phyloP scores from a whole-genome alignment of 805 yeast species.

The Starmerella stigmatis region DNA sequence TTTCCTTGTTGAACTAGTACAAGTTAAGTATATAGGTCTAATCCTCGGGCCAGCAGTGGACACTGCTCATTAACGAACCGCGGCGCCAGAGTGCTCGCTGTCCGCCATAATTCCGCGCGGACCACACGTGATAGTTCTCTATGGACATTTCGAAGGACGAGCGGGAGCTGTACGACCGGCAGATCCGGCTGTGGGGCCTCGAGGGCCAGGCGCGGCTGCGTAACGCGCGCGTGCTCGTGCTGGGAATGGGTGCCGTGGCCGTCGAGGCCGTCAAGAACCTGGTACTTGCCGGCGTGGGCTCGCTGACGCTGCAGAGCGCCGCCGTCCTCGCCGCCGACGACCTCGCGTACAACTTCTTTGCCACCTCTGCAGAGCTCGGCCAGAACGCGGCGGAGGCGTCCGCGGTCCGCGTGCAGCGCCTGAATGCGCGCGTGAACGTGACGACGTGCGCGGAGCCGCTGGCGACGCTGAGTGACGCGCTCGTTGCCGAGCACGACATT shows the following conservation, averaged over 20 bases:
- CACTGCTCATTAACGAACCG: too few species aligned
- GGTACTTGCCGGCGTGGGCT: slow-evolving; percentile 62
- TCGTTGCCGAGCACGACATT: slow-evolving; percentile 50
- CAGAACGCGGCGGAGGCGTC: slow-evolving; percentile 37
- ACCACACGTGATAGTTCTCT: background rate
- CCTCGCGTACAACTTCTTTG: slow-evolving; percentile 53
- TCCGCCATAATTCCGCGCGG: too few species aligned
- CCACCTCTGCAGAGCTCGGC: slow-evolving; percentile 39
- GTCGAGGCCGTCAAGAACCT: slow-evolving; percentile 69
- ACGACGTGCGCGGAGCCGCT: slow-evolving; percentile 34
- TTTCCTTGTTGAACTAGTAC: too few species aligned
- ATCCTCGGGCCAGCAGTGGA: too few species aligned
- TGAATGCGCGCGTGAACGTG: slow-evolving; percentile 70
- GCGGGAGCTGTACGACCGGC: slow-evolving; percentile 66
- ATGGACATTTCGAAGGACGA: slow-evolving; percentile 22
- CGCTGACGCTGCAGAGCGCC: slow-evolving; percentile 49
- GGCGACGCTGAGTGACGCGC: slow-evolving; percentile 27
- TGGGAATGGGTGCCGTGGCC: slow-evolving; percentile 68
- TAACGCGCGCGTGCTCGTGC: slow-evolving; percentile 55
- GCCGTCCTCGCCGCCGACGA: slow-evolving; percentile 35
- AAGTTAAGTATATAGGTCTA: too few species aligned
- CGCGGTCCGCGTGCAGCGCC: slow-evolving; percentile 47
- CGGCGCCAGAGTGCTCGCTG: too few species aligned
- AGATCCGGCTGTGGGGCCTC: slow-evolving; percentile 91
- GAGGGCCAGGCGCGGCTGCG: slow-evolving; percentile 76